Base-by-base conservation (phyloP, 306 rosid genomes). In the Dalbergia cochinchinensis region DNA sequence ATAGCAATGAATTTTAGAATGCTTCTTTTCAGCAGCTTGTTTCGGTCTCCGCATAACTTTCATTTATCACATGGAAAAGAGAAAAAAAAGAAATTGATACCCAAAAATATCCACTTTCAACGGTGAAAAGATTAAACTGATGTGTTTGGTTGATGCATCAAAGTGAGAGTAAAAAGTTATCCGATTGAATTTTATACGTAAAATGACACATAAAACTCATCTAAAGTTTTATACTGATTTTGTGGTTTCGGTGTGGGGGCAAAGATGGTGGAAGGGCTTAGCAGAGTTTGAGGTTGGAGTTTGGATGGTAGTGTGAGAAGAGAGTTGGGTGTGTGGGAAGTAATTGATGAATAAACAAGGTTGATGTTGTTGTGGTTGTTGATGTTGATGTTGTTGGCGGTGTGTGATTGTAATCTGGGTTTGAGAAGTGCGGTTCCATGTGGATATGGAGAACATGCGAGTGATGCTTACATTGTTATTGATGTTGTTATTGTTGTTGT, bases 391-490 rank as follows among this genome's bases (percentile, higher is more conserved):
- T 7, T 54, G 31, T 26, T 26, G 31, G 1, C 2, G 60, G 60
- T n/a, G 22, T 54, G 26, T 73, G 83, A 59, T 2, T 60, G 80
- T 57, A 77, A 44, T 62, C 14, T 77, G 81, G 75, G 42, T 57
- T 53, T 77, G 85, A 83, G 22, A 69, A 65, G 22, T 31, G 16
- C 13, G 7, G 72, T 20, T 31, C 35, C n/a, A 12, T 74, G 60
- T 72, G 80, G 71, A 75, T 50, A n/a, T 26, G 70, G 76, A 63
- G 77, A 45, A 72, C 39, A 65, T 16, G 90, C 67, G 3, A 87
- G 69, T 58, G 88, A 74, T 10, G 88, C 54, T 70, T 64, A 87
- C 94, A 92, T 88, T 66, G 50, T 26, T 26, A 1, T 26, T n/a
- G n/a, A n/a, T n/a, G n/a, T n/a, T n/a, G n/a, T n/a, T 22, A 0